Evolutionary conservation across 345 rosid genomes (phyloP), one percentile per base, ranked within the genome.

Genomic region (Gossypioides kirkii): DNA sequence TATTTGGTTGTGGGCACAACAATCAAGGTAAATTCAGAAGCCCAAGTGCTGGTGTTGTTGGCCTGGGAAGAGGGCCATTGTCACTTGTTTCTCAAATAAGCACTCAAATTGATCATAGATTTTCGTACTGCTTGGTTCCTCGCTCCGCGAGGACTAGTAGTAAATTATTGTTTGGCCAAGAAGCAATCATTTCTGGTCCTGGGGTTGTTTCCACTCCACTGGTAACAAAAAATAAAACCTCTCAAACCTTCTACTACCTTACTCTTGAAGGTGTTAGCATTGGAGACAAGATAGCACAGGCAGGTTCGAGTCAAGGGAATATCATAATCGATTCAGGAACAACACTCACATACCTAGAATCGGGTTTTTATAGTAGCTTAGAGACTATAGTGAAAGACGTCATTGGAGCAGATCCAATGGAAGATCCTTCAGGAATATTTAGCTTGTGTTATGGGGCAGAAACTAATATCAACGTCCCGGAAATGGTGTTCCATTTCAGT

Each of bases 401-500:
- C 46, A 17, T 36, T 36, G 66, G 46, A 61, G 22, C 1, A 36
- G 43, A 61, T 3, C 22, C 67, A 8, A 13, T 17, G 46, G 13
- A 61, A 9, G 67, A 36, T 18, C 46, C 67, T 62, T 4, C 7
- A 8, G 45, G 45, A 4, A n/a, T 25, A 62, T 61, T 17, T 17
- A 61, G 6, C 23, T 61, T 61, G 67, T 61, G 67, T 36, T 61
- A 17, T 61, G 46, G 8, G 46, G 67, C 16, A 3, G 22, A 36
- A 2, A n/a, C 67, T 16, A 8, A 9, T 0, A 61, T 61, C 65
- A 28, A 28, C 28, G 64, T 32, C 16, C 67, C 46, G 14, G 67
- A 61, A 17, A 36, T 61, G 67, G 46, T 61, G 20, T 61, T 61
- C 67, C 67, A 61, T 61, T 61, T 61, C 66, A 36, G 11, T 3